Base-by-base conservation (phyloP, 2,329 filamentous ascomycete species). In the Colletotrichum ledebouriae region DNA sequence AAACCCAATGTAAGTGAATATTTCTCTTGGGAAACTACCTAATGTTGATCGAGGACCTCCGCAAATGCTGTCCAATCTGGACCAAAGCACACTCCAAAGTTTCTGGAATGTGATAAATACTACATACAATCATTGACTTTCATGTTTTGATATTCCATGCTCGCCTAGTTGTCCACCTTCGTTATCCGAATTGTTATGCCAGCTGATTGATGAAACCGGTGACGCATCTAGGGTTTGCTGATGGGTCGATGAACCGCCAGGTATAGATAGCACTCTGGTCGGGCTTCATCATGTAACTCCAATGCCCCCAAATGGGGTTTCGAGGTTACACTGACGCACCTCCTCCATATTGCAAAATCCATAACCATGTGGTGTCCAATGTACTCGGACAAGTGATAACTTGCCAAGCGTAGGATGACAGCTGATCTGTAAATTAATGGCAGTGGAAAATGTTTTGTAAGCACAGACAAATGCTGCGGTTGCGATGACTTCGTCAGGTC, bases 281-380 rank as follows among this genome's bases (percentile, higher is more conserved):
- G 59, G 63, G 55, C 50, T 52, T 64, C 52, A 22, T 29, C 47
- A 61, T 52, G 69, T 42, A 65, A 63, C 57, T 58, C 49, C 61
- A 69, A 71, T 25, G 29, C 60, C 52, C 64, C 22, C 13, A 29
- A 20, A 20, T 10, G 42, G 61, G 63, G n/a, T 50, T 69, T 46
- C 25, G 46, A 46, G 42, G 67, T 46, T 41, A 56, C 66, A 58
- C 47, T 46, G 63, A 58, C 50, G 44, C 64, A 61, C 50, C 57
- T 62, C 63, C 49, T 65, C 62, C 79, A 81, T 84, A 85, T 84
- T 82, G 83, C 84, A 86, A 86, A 86, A 86, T 82, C 79, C 82
- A 82, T 87, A 87, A 87, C 78, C 83, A 87, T 87, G 79, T 86
- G 84, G 81, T 87, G 84, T 88, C 86, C 86, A 88, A 88, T 82